These are phyloP conservation scores for Pilobolus umbonatus DNA, from an alignment of 192 early-diverging fungal genomes.

Conservation along the genomic window DNA sequence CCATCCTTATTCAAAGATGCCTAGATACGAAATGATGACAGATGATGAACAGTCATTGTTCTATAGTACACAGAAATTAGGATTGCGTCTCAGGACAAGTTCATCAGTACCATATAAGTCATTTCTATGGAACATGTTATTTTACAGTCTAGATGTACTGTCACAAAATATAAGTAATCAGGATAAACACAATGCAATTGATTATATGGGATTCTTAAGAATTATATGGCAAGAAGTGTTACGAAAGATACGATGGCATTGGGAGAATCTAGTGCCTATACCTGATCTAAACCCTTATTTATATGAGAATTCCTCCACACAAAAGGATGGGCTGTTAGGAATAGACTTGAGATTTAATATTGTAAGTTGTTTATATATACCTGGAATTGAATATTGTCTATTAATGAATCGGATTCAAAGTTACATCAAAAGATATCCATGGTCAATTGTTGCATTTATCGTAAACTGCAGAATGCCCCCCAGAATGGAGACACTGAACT, in stretches of 20 bases:
- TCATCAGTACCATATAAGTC: constrained; percentile 44
- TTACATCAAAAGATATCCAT: constrained; percentile 63
- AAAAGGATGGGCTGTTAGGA: constrained; percentile 26
- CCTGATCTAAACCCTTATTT: constrained; percentile 41
- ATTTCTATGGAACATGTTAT: constrained; percentile 49
- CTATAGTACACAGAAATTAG: constrained; percentile 34
- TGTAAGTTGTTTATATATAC: constrained; percentile 16
- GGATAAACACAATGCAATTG: constrained; percentile 19
- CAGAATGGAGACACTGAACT: background rate
- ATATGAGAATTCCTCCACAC: background rate
- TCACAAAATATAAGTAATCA: constrained; percentile 25
- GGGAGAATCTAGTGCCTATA: constrained; percentile 53
- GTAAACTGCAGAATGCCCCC: constrained; percentile 19
- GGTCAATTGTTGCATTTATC: constrained; percentile 74
- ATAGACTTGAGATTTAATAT: constrained; percentile 66
- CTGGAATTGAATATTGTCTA: background rate
- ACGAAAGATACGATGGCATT: constrained; percentile 54
- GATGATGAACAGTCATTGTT: background rate
- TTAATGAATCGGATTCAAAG: background rate
- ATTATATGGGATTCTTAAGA: constrained; percentile 58
- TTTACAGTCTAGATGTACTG: constrained; percentile 39
- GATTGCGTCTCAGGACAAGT: constrained; percentile 31
- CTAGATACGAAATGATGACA: background rate
- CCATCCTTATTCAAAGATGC: constrained; percentile 3
- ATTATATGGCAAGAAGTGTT: constrained; percentile 64